Evolutionary conservation across 2,329 filamentous ascomycete species (phyloP), one percentile per base, ranked within the genome.

Genomic region (Talaromyces sp.): DNA sequence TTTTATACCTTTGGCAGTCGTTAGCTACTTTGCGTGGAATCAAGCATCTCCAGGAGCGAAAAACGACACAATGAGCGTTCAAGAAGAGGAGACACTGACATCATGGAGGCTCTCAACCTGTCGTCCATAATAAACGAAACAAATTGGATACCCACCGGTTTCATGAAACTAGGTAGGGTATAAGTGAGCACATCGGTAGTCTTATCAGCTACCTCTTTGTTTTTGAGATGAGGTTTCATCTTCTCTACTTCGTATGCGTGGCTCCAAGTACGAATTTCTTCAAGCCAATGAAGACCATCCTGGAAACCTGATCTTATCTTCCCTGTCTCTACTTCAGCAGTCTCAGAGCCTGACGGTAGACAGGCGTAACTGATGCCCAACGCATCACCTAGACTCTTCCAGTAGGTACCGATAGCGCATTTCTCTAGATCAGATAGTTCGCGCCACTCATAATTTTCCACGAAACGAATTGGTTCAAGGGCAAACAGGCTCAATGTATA

Each of bases 381-480:
- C 61, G 86, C 85, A 69, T 92, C 87, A 9, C 89, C 90, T 19
- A 91, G 77, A 61, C 82, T 82, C 75, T 90, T 90, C 90, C 89
- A 93, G 70, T 90, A 87, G 0, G 86, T 87, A 13, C 85, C 87
- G 33, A 89, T 76, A 0, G 89, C 90, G 67, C 88, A 90, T 15
- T 80, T 74, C 75, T 93, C 91, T 75, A 93, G 81, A 0, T 88
- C 85, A 15, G 84, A 88, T 19, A 92, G 74, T 7, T 78, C 52
- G 2, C 91, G 84, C 90, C 90, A 94, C 73, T 93, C 91, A 70
- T 87, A 90, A 3, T 78, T 78, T 4, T 82, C 74, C 37, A 90
- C 83, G 81, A 89, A 92, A 15, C 83, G 80, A 31, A 85, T 76
- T 0, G 90, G 89, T 72, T 92, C 87, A 0, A 84, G 79, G 19